These are phyloP conservation scores for Vigna angularis DNA, from an alignment of 306 rosid species.

Conservation along the genomic window DNA sequence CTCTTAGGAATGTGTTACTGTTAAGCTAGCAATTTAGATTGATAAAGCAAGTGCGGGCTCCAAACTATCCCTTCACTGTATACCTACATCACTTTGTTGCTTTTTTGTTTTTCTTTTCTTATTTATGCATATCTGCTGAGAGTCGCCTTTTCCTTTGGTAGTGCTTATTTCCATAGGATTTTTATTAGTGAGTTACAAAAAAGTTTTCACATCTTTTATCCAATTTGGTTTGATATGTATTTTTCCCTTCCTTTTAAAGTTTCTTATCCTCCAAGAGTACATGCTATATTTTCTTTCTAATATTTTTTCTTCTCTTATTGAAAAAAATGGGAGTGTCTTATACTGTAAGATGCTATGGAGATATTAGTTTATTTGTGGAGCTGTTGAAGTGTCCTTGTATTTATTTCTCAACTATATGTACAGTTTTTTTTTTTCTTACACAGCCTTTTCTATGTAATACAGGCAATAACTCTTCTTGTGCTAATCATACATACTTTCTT, in stretches of 20 bases:
- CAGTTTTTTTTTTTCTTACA: constrained; percentile 31
- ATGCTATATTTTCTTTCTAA: constrained; percentile 24
- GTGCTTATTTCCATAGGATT: constrained; percentile 12
- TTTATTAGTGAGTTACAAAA: constrained; percentile 25
- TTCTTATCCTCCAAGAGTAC: constrained; percentile 18
- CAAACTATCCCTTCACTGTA: constrained; percentile 27
- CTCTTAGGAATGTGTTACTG: constrained; percentile 21
- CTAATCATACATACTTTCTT: constrained; percentile 70
- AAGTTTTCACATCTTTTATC: constrained; percentile 4
- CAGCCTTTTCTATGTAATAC: constrained; percentile 46
- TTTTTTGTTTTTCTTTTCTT: constrained; percentile 30
- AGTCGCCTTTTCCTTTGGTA: constrained; percentile 5
- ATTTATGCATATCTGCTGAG: constrained; percentile 22
- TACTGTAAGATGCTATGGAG: constrained; percentile 17
- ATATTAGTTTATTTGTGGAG: constrained; percentile 28
- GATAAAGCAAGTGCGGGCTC: constrained; percentile 30
- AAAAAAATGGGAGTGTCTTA: constrained; percentile 23
- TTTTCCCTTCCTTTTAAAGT: constrained; percentile 12
- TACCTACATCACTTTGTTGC: background rate
- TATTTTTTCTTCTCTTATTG: constrained; percentile 18
- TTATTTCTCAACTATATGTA: constrained; percentile 33
- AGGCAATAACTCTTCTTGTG: constrained; percentile 75
- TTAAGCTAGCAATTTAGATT: constrained; percentile 26
- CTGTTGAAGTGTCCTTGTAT: constrained; percentile 35
- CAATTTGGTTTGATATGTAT: background rate